A percentile compares a stretch with the other conserved stretches of the same genome.
phyloP scores from a whole-genome alignment of 768 basidiomycete species.

The Lactifluus pinguis region DNA sequence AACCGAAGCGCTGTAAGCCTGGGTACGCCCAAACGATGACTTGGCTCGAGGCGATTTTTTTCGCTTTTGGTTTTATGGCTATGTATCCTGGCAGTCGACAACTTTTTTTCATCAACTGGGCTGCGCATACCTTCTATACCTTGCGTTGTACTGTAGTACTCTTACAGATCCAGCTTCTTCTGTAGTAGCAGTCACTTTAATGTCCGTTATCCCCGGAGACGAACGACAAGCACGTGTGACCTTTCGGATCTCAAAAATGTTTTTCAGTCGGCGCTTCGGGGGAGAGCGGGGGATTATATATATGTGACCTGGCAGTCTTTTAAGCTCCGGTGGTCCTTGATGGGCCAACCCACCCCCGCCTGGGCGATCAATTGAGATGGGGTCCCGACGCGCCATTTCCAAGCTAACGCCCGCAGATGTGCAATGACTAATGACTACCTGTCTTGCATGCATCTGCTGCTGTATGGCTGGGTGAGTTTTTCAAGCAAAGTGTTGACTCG shows the following conservation, averaged over 20 bases:
- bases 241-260: not conserved
- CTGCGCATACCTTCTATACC: not conserved
- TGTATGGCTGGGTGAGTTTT: not conserved
- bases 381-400: not conserved
- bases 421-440: not conserved
- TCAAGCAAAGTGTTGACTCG: not conserved
- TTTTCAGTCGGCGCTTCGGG: constrained; percentile 5
- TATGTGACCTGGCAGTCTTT: not conserved
- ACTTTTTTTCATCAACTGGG: not conserved
- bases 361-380: not conserved
- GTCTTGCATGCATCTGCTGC: not conserved
- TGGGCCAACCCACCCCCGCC: constrained; percentile 5
- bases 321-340: not conserved
- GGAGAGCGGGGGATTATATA: not conserved
- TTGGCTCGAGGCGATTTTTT: not conserved
- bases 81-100: not conserved
- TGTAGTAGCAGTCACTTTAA: not conserved
- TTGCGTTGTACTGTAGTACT: not conserved
- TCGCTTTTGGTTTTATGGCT: not conserved
- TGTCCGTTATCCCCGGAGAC: not conserved
- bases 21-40: not conserved
- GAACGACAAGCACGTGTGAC: not conserved
- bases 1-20: constrained; percentile 9
- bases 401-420: not conserved
- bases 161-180: no score